Evolutionary conservation across 495 filamentous ascomycete genomes (phyloP).

Genomic region (Xylaria sp.): DNA sequence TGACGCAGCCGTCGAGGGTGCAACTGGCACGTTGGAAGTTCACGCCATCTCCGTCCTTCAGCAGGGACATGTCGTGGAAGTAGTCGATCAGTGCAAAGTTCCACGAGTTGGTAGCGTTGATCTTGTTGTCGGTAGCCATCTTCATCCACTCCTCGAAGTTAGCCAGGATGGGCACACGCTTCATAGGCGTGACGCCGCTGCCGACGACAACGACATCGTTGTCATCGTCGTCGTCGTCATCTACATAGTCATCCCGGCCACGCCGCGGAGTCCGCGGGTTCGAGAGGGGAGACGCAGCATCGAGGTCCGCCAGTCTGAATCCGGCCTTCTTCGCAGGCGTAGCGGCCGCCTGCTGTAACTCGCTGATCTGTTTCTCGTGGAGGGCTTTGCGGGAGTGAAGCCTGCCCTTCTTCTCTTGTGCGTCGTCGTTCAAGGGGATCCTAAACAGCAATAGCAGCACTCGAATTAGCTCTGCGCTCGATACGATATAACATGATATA

Average conservation of each 20-base stretch:
- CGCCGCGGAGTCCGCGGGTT: constrained; percentile 67
- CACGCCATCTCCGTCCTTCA: constrained; percentile 95
- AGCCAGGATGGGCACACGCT: constrained; percentile 91
- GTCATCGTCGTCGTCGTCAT: constrained; percentile 54
- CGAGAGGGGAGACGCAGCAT: constrained; percentile 60
- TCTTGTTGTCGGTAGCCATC: constrained; percentile 99
- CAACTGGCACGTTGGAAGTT: constrained; percentile 99
- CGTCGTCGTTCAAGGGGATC: constrained; percentile 96
- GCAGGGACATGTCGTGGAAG: constrained; percentile 97
- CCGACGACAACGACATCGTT: constrained; percentile 68
- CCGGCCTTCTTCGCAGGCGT: constrained; percentile 80
- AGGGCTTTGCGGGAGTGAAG: constrained; percentile 86
- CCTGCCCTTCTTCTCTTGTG: constrained; percentile 86
- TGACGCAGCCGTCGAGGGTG: constrained; percentile 97
- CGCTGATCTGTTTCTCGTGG: constrained; percentile 89
- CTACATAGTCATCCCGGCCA: constrained; percentile 31
- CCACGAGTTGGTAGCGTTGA: constrained; percentile 98
- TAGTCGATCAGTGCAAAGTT: constrained; percentile 99
- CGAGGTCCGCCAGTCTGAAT: constrained; percentile 64
- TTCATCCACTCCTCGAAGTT: constrained; percentile 99
- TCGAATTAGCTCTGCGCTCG: constrained; percentile 8
- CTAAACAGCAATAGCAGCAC: constrained; percentile 35
- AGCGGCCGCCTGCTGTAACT: constrained; percentile 82
- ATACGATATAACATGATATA: too few relatives aligned
- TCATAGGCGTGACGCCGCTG: constrained; percentile 88